Conservation (phyloP, 352 stramenopile species). For the Phytopythium chamaehyphon region DNA sequence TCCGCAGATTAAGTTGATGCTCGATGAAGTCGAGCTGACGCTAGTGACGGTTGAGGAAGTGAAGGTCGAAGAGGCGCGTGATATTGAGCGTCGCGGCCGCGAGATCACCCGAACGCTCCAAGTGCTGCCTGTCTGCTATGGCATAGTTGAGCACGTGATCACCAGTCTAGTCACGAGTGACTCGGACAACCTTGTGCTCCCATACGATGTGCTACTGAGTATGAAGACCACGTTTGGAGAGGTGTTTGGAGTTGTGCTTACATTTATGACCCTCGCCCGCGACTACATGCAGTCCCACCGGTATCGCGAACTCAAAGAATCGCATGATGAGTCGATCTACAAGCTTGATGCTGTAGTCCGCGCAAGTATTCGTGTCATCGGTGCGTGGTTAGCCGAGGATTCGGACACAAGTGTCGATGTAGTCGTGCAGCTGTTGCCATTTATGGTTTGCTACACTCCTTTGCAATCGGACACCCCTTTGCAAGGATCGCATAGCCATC, state of each 20-base stretch:
- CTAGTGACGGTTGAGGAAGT: constrained; percentile 67
- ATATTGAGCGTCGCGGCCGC: constrained; percentile 36
- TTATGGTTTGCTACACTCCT: constrained; percentile 76
- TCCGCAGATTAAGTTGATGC: constrained; percentile 74
- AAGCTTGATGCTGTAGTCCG: constrained; percentile 75
- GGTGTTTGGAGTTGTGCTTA: constrained; percentile 65
- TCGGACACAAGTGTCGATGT: constrained; percentile 67
- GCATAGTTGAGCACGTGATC: constrained; percentile 70
- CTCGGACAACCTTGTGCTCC: constrained; percentile 37
- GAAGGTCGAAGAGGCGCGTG: constrained; percentile 38
- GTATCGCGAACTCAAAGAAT: constrained; percentile 42
- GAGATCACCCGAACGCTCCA: constrained; percentile 52
- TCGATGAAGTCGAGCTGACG: constrained; percentile 75
- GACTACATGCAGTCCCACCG: constrained; percentile 75
- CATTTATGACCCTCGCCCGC: constrained; percentile 58
- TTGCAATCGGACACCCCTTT: constrained; percentile 8
- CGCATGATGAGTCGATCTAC: constrained; percentile 25
- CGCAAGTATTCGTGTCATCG: constrained; percentile 69
- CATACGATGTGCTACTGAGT: constrained; percentile 68
- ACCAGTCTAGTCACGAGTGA: constrained; percentile 50
- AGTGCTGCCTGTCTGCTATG: constrained; percentile 75
- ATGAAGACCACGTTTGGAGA: constrained; percentile 73
- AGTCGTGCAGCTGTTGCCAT: constrained; percentile 67
- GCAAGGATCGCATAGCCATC: too few species aligned
- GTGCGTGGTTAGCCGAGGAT: constrained; percentile 82